phyloP scores from a whole-genome alignment of 2,329 filamentous ascomycete genomes.

The Aspergillus pseudoglaucus region DNA sequence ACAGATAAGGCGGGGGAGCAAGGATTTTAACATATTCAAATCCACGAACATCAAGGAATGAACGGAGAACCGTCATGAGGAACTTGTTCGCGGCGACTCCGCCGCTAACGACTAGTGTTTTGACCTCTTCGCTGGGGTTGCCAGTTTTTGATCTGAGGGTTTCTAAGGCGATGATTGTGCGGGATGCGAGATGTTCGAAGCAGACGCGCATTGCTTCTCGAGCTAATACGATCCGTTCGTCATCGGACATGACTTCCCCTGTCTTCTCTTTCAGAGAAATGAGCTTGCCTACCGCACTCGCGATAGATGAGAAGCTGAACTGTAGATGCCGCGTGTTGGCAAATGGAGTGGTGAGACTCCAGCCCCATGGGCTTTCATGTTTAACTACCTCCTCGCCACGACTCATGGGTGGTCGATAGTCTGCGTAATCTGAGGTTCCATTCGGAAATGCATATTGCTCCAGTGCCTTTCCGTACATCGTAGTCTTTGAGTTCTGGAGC shows the following conservation, averaged over 20 bases:
- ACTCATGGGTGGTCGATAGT: constrained; percentile 53
- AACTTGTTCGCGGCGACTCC: constrained; percentile 85
- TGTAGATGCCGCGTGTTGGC: constrained; percentile 51
- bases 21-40: constrained; percentile 56
- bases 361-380: constrained; percentile 50
- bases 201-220: constrained; percentile 68
- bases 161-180: constrained; percentile 65
- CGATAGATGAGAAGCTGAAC: constrained; percentile 70
- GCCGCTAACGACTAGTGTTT: constrained; percentile 73
- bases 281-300: constrained; percentile 58
- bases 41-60: constrained; percentile 61
- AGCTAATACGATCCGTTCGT: constrained; percentile 64
- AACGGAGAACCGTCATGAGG: constrained; percentile 59
- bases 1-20: constrained; percentile 70
- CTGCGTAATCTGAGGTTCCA: constrained; percentile 27
- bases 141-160: constrained; percentile 17
- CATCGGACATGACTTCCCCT: constrained; percentile 37
- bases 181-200: constrained; percentile 79
- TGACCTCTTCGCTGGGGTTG: constrained; percentile 28
- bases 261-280: constrained; percentile 34
- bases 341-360: constrained; percentile 65
- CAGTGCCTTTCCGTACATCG: constrained; percentile 74
- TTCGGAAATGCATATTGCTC: constrained; percentile 71
- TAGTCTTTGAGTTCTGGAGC: constrained; percentile 50
- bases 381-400: constrained; percentile 55